A percentile compares a stretch with the other conserved stretches of the same genome.
These are phyloP conservation scores for Coemansia sp. DNA, from an alignment of 192 early-diverging fungal genomes.

Conservation along the genomic window DNA sequence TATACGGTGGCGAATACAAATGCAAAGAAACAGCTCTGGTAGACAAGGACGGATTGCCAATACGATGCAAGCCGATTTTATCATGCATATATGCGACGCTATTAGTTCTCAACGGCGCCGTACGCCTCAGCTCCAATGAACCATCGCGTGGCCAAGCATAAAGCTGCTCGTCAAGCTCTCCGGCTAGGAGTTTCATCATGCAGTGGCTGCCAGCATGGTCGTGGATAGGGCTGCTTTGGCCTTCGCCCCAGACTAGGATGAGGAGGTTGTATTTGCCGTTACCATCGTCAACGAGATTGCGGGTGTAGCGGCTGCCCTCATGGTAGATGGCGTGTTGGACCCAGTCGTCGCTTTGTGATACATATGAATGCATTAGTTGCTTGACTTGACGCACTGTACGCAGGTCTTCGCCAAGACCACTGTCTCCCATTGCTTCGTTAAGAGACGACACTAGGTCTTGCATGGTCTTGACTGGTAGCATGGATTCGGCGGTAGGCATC, in stretches of 20 bases:
- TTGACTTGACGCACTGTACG: conserved; percentile 30
- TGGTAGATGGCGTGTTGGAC: conserved; percentile 75
- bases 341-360: conserved; percentile 75
- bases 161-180: conserved; percentile 75
- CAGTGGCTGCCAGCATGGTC: conserved; percentile 91
- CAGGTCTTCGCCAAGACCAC: conserved; percentile 35
- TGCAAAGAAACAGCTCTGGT: conserved; percentile 81
- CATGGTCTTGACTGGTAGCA: conserved; percentile 26
- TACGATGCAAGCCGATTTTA: conserved; percentile 85
- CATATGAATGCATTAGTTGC: conserved; percentile 69
- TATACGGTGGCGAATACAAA: conserved; percentile 87
- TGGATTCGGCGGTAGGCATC: not conserved
- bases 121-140: conserved; percentile 51
- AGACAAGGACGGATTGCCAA: conserved; percentile 65
- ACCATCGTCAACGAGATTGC: conserved; percentile 87
- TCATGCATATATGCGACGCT: conserved; percentile 90
- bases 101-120: conserved; percentile 55
- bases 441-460: conserved; percentile 40
- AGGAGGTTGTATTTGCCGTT: conserved; percentile 94
- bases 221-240: conserved; percentile 81
- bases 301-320: conserved; percentile 72
- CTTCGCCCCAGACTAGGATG: conserved; percentile 83
- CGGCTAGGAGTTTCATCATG: conserved; percentile 89
- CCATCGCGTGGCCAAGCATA: conserved; percentile 70
- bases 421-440: conserved; percentile 41